A percentile compares a stretch with the other conserved stretches of the same genome.
phyloP scores from a whole-genome alignment of 352 stramenopile genomes.

The Globisporangium emineosum region DNA sequence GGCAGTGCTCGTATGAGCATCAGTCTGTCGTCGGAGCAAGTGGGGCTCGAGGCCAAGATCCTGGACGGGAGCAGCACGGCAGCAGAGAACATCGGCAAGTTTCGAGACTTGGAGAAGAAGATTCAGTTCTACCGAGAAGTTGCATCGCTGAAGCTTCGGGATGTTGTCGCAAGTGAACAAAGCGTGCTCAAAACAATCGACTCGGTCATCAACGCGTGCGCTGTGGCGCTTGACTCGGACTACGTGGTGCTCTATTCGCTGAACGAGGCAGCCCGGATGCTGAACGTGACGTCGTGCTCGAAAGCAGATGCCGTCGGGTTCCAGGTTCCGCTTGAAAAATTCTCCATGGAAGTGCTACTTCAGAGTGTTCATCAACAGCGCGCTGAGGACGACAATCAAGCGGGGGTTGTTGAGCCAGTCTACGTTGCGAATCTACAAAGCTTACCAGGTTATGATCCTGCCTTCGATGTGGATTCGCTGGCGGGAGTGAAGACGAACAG shows the following conservation, averaged over 20 bases:
- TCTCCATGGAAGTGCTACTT: conserved; percentile 39
- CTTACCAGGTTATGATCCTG: conserved; percentile 32
- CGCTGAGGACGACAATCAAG: conserved; percentile 7
- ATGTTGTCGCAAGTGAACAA: conserved; percentile 41
- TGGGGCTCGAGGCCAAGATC: conserved; percentile 41
- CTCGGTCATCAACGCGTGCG: conserved; percentile 33
- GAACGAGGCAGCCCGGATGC: conserved; percentile 25
- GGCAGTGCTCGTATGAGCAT: conserved; percentile 26
- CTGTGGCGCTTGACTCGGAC: conserved; percentile 40
- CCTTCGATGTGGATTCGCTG: conserved; percentile 44
- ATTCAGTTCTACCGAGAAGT: conserved; percentile 62
- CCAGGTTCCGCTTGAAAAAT: conserved; percentile 46
- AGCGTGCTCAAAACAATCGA: conserved; percentile 43
- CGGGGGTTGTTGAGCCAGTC: conserved; percentile 23
- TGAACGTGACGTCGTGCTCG: conserved; percentile 55
- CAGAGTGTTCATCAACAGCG: conserved; percentile 24
- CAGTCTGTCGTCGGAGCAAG: conserved; percentile 37
- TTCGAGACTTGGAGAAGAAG: conserved; percentile 38
- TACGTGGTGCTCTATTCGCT: conserved; percentile 56
- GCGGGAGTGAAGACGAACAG: conserved; percentile 24
- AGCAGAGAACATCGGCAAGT: conserved; percentile 31
- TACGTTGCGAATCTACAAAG: conserved; percentile 49
- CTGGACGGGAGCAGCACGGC: conserved; percentile 35
- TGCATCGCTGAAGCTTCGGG: conserved; percentile 41
- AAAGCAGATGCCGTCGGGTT: conserved; percentile 40